A percentile compares a stretch with the other conserved stretches of the same genome.
phyloP scores from a whole-genome alignment of 2,329 filamentous ascomycete species.

The Xylariaceae sp. region DNA sequence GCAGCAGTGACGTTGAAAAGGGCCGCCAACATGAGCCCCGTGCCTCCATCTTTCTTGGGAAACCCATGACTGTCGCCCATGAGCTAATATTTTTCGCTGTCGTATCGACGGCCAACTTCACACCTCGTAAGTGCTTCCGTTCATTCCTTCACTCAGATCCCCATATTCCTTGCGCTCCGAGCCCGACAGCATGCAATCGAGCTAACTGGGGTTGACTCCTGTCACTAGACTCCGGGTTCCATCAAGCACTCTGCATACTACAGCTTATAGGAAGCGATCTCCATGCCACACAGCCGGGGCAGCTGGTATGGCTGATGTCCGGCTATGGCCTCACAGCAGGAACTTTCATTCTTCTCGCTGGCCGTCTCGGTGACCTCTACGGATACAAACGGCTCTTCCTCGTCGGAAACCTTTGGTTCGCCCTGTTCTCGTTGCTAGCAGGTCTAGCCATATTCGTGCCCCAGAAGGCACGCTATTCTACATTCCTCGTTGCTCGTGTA shows the following conservation, averaged over 20 bases:
- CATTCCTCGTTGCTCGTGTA: slow-evolving; percentile 38
- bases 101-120: slow-evolving; percentile 29
- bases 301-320: slow-evolving; percentile 42
- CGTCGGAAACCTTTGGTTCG: slow-evolving; percentile 44
- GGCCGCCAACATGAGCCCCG: slow-evolving; percentile 14
- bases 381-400: slow-evolving; percentile 45
- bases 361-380: slow-evolving; percentile 44
- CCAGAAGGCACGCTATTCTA: slow-evolving; percentile 21
- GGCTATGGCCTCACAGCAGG: slow-evolving; percentile 44
- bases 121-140: slow-evolving; percentile 23
- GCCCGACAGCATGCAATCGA: no score
- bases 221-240: slow-evolving; percentile 25
- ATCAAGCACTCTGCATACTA: slow-evolving; percentile 30
- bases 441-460: slow-evolving; percentile 37
- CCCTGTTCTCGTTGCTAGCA: slow-evolving; percentile 40
- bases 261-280: slow-evolving; percentile 41
- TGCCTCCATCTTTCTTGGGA: slow-evolving; percentile 23
- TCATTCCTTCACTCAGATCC: slow-evolving; percentile 4
- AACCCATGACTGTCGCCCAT: slow-evolving; percentile 24
- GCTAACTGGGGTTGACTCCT: slow-evolving; percentile 7
- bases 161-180: no score
- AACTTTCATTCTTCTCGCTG: slow-evolving; percentile 45
- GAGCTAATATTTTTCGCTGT: slow-evolving; percentile 26
- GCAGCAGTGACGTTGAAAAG: slow-evolving; percentile 21
- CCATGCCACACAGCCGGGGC: slow-evolving; percentile 34